Base-by-base conservation (phyloP, 495 filamentous ascomycete species). In the Elaphomyces granulatus region DNA sequence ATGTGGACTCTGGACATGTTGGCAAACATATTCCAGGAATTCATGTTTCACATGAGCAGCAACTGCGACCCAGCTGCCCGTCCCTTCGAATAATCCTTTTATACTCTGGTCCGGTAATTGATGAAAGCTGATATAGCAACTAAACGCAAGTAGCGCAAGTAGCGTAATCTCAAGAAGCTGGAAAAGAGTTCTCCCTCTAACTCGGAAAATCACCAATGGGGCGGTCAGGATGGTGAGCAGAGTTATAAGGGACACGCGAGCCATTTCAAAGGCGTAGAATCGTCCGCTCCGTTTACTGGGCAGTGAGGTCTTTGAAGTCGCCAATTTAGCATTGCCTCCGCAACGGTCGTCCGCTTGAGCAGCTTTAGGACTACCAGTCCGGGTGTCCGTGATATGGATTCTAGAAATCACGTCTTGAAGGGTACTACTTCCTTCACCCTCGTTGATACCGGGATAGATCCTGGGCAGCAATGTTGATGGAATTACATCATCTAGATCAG, bases 391-490 rank as follows among this genome's bases (percentile, higher is more conserved):
- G 12, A 28, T 6, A 28, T 28, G 12, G 23, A n/a, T n/a, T n/a
- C n/a, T n/a, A n/a, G n/a, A n/a, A n/a, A n/a, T n/a, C n/a, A n/a
- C n/a, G n/a, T n/a, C n/a, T n/a, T n/a, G n/a, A n/a, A n/a, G n/a
- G n/a, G n/a, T n/a, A n/a, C n/a, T n/a, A n/a, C 12, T 28, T 12
- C 6, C 23, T 28, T 28, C 6, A 12, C 23, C 12, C 23, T 28
- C 12, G 23, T 28, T 6, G 23, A 12, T 12, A 6, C 23, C 12
- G 6, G 52, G 40, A 30, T 48, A 49, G 35, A 55, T 39, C 3
- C 47, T 53, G 3, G 61, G 61, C 31, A 56, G 36, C 55, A 58
- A 60, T 28, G 23, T 28, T 12, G 23, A 28, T 28, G 6, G 23
- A 12, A 28, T 28, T 28, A 6, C 12, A 12, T 12, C 23, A 6